Evolutionary conservation across 208 protist species (phyloP), one percentile per base, ranked within the genome.

Genomic region (Acanthamoeba divionensis): DNA sequence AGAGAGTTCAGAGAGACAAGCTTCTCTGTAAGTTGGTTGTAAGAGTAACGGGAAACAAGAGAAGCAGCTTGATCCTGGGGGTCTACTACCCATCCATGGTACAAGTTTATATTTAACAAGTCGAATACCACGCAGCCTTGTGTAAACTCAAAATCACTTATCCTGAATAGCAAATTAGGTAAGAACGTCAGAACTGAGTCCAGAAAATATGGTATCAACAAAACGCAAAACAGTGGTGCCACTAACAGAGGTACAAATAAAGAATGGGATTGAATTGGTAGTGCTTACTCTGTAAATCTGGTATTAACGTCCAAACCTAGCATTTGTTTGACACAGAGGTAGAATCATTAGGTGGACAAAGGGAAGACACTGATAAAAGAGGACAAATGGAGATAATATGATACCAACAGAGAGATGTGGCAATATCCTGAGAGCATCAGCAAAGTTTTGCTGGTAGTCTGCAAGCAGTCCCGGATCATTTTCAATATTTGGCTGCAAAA

Each of bases 81-180:
- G 45, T 83, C 73, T 5, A 62, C 47, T 29, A 83, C 38, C 73
- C 73, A 83, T 15, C 73, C 73, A 36, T 83, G 73, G 29, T 48
- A 29, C 26, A 83, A 31, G 45, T 83, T 83, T n/a, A 83, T 55
- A 26, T 83, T 83, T 12, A 83, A 36, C 1, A 83, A 29, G 31
- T 83, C 73, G 48, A 83, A 83, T 24, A 83, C 41, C 31, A 83
- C 38, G 24, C 73, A 83, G 33, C 62, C 73, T n/a, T 62, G 41
- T 2, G 73, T 83, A 24, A 62, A 83, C 73, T 83, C 41, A 24
- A 83, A 48, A 36, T 83, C 41, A 8, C 45, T 83, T 45, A 83
- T 83, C 41, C 41, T 83, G 73, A 12, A 69, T n/a, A 69, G 24
- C 13, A 69, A 21, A 38, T 7, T 29, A 73, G 33, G 10, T 18